These are phyloP conservation scores for Vitis vinifera DNA, from an alignment of 164 flowering plant genomes.

Conservation along the genomic window DNA sequence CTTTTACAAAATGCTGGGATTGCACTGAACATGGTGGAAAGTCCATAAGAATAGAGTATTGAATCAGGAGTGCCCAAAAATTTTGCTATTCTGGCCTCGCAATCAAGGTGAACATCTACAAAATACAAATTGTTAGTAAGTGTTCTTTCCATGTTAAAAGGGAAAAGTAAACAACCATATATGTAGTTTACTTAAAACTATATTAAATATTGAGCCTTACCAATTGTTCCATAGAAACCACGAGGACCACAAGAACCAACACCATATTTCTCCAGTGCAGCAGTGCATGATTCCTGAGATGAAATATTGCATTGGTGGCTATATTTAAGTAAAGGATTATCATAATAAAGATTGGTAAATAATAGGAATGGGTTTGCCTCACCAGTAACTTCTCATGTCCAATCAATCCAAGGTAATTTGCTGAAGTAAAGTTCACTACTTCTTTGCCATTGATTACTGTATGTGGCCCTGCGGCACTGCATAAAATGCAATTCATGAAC, in stretches of 20 bases:
- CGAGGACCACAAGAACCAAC: conserved; percentile 99
- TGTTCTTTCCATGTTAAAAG: not conserved
- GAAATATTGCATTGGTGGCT: conserved; percentile 5
- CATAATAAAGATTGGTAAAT: conserved; percentile 3
- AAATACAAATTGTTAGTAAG: conserved; percentile 14
- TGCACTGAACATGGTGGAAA: conserved; percentile 95
- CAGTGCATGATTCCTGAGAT: conserved; percentile 80
- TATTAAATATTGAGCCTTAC: conserved; percentile 31
- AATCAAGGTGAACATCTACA: conserved; percentile 96
- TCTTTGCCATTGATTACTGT: conserved; percentile 75
- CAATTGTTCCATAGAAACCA: conserved; percentile 98
- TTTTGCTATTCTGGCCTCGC: conserved; percentile 89
- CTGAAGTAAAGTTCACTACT: conserved; percentile 91
- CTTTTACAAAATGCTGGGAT: conserved; percentile 95
- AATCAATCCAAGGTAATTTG: conserved; percentile 92
- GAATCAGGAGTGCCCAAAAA: conserved; percentile 97
- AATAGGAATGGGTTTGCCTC: conserved; percentile 19
- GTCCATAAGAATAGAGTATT: conserved; percentile 92
- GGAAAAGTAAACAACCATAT: not conserved
- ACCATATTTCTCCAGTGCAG: conserved; percentile 94
- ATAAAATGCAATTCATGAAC: conserved; percentile 19
- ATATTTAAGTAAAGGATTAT: not conserved
- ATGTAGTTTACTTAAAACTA: not conserved
- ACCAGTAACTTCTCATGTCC: conserved; percentile 82
- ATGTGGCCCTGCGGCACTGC: conserved; percentile 96